Conservation (phyloP, 805 yeast species). For the Candida michaelii region DNA sequence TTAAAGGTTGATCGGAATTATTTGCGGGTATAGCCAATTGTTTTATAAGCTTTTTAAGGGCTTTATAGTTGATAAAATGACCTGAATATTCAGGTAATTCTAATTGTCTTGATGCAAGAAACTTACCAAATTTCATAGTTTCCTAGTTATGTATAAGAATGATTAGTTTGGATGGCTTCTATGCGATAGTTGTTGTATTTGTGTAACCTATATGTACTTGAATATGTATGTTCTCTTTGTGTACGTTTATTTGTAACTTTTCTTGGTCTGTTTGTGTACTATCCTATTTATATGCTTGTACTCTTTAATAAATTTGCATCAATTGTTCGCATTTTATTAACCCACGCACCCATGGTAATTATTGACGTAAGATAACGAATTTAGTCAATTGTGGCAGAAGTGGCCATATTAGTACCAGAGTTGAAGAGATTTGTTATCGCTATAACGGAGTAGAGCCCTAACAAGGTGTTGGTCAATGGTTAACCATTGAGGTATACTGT, state of each 20-base stretch:
- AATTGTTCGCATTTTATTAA: constrained; percentile 6
- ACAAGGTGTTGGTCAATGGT: too few species aligned
- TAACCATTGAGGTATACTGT: too few species aligned
- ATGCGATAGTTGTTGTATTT: too few species aligned
- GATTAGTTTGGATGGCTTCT: too few species aligned
- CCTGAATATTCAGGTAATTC: constrained; percentile 95
- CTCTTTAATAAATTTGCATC: constrained; percentile 1
- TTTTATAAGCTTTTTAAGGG: constrained; percentile 87
- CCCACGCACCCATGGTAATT: constrained; percentile 7
- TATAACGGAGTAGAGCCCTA: too few species aligned
- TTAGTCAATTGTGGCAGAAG: too few species aligned
- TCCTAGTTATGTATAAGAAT: too few species aligned
- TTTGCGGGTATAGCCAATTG: constrained; percentile 56
- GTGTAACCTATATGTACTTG: too few species aligned
- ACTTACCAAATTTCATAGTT: constrained; percentile 87
- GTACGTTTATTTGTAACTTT: not conserved
- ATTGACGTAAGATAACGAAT: not conserved
- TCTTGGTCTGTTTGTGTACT: not conserved
- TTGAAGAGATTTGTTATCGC: too few species aligned
- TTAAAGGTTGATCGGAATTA: constrained; percentile 14
- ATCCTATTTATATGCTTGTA: not conserved
- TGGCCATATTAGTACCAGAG: too few species aligned
- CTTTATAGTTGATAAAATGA: constrained; percentile 92
- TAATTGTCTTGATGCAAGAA: constrained; percentile 88
- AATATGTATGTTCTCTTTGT: not conserved